Evolutionary conservation across 2,329 filamentous ascomycete species (phyloP), one percentile per base, ranked within the genome.

Genomic region (Xylariomycetidae sp.): DNA sequence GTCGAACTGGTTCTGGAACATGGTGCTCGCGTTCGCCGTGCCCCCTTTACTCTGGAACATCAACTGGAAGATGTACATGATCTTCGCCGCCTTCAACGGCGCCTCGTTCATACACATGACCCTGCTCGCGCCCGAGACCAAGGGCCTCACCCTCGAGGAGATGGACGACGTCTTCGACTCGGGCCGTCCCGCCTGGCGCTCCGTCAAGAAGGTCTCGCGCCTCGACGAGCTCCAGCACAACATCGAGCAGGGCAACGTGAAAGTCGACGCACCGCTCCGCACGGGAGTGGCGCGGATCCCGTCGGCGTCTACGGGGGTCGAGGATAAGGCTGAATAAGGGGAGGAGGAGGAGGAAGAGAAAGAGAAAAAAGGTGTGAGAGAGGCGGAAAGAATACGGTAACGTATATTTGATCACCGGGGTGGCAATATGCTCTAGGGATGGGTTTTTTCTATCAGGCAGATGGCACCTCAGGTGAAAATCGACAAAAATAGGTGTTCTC

Each of bases 61-160:
- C 51, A 77, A 77, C 57, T 80, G 64, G 62, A 68, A 73, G 48
- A 78, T 78, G 42, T 89, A 88, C 59, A 74, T 88, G 57, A 69
- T 90, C 43, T 90, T 90, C 51, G 85, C 72, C 10, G 70, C 78
- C 12, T 87, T 88, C 66, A 85, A 83, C 53, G 70, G 70, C 1
- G 67, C 69, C 5, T 83, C 84, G 49, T 78, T 79, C 25, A 54
- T 88, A 32, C 82, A 88, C 54, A 78, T 85, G 51, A 75, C 76
- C 54, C 67, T 88, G 43, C 52, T 65, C 15, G 64, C 65, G 1
- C 82, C 81, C 0, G 70, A 87, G 59, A 88, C 83, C 0, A 75
- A 78, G 25, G 82, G 82, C 10, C 85, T 79, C 59, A 83, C 82
- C 0, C 73, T 89, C 1, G 85, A 89, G 52, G 83, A 89, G 53